These are phyloP conservation scores for Prunella vulgaris DNA, from an alignment of 257 asterid species.

Conservation along the genomic window DNA sequence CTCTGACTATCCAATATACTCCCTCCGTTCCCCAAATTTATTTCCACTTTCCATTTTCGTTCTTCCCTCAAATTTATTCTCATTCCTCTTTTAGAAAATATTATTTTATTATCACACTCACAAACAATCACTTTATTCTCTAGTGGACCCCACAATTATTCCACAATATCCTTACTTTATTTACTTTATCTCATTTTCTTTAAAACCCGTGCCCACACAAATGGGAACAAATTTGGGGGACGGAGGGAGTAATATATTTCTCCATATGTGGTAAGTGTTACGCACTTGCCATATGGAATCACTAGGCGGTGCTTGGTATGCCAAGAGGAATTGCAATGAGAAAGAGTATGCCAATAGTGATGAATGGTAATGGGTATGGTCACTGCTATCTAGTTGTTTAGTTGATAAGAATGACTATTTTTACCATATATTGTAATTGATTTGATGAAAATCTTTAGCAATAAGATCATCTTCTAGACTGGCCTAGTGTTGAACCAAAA, in stretches of 20 bases:
- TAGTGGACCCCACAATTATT: too few species aligned
- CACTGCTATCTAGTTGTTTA: not conserved
- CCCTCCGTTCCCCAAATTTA: too few species aligned
- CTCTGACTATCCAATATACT: not conserved
- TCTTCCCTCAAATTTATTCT: too few species aligned
- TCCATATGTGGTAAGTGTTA: not conserved
- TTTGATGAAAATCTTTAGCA: not conserved
- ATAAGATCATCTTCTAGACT: not conserved
- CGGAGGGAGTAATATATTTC: not conserved
- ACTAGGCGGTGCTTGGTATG: not conserved
- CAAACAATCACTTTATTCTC: too few species aligned
- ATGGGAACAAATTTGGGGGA: too few species aligned
- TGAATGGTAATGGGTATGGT: not conserved
- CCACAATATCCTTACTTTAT: too few species aligned
- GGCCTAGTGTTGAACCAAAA: too few species aligned
- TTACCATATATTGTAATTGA: not conserved
- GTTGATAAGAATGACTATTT: not conserved
- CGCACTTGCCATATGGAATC: not conserved
- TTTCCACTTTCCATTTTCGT: too few species aligned
- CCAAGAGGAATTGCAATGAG: not conserved
- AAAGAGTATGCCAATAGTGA: not conserved
- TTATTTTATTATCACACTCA: too few species aligned
- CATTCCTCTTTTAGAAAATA: too few species aligned
- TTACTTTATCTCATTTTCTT: too few species aligned
- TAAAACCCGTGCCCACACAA: too few species aligned